These are phyloP conservation scores for Chlamydomonas eustigma DNA, from an alignment of 139 green algal genomes.

Conservation along the genomic window DNA sequence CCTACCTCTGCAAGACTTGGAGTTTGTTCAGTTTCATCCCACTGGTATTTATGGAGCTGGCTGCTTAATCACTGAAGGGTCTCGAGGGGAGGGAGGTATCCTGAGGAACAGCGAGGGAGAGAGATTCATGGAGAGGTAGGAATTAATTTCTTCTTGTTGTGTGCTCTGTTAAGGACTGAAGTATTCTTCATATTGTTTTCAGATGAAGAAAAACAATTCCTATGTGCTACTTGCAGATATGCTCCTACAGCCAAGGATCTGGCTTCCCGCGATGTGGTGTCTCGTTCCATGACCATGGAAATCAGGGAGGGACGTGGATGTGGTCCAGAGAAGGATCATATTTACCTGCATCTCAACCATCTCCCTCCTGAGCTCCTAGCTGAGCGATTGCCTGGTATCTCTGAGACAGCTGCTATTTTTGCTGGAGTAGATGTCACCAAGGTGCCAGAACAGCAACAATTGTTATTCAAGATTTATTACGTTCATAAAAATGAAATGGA, in stretches of 20 bases:
- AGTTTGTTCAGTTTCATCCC: constrained; percentile 98
- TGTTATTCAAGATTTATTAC: too few relatives aligned
- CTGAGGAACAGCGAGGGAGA: constrained; percentile 96
- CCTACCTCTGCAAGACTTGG: constrained; percentile 83
- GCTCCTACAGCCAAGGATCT: constrained; percentile 67
- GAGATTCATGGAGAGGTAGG: constrained; percentile 96
- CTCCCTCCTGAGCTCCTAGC: constrained; percentile 94
- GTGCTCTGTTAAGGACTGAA: too few relatives aligned
- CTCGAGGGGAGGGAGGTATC: constrained; percentile 92
- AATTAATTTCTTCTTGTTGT: too few relatives aligned
- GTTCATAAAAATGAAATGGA: too few relatives aligned
- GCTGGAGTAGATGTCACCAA: constrained; percentile 95
- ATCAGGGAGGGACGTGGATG: constrained; percentile 84
- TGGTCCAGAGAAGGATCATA: constrained; percentile 88
- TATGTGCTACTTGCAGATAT: constrained; percentile 1
- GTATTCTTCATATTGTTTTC: too few relatives aligned
- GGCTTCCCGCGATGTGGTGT: constrained; percentile 95
- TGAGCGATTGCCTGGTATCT: constrained; percentile 95
- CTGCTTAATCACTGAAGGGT: constrained; percentile 98
- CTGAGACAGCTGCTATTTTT: constrained; percentile 98
- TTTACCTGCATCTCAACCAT: constrained; percentile 99
- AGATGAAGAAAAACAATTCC: too few relatives aligned
- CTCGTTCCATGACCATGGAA: constrained; percentile 91
- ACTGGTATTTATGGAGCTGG: constrained; percentile 98
- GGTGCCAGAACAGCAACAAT: too few relatives aligned